Conservation (phyloP, 139 green algal genomes). For the Yamagishiella unicocca region DNA sequence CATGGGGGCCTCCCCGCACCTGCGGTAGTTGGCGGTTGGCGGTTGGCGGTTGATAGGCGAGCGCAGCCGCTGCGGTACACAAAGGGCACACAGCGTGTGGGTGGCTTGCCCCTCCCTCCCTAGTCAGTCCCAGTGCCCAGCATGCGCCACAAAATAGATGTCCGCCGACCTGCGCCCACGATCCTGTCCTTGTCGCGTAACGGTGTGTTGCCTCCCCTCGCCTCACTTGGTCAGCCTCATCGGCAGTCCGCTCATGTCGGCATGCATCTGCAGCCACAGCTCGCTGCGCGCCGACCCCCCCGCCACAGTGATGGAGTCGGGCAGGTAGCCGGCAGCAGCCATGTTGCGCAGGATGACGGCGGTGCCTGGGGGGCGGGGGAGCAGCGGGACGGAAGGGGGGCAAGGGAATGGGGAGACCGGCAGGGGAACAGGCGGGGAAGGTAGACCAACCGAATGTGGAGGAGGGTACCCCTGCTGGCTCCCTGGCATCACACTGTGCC, state of each 20-base stretch:
- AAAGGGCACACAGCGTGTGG: too few species aligned
- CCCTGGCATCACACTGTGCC: not conserved
- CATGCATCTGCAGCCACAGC: conserved; percentile 89
- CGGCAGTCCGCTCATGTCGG: conserved; percentile 77
- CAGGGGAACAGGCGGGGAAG: not conserved
- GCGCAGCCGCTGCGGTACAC: not conserved
- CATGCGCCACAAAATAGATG: too few species aligned
- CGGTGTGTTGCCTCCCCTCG: not conserved
- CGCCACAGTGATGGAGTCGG: conserved; percentile 62
- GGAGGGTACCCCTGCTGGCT: not conserved
- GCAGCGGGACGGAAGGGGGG: not conserved
- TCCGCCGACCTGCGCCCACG: too few species aligned
- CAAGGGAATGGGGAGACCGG: not conserved
- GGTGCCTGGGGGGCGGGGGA: conserved; percentile 60
- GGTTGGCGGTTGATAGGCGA: not conserved
- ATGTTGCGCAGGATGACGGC: conserved; percentile 82
- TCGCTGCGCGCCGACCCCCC: conserved; percentile 21
- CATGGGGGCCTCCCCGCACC: conserved; percentile 73
- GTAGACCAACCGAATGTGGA: not conserved
- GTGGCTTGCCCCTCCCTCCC: not conserved
- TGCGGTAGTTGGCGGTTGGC: not conserved
- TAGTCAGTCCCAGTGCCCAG: too few species aligned
- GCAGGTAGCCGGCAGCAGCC: conserved; percentile 61
- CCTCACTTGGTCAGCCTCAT: conserved; percentile 77
- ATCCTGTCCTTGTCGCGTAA: too few species aligned